Evolutionary conservation across 345 rosid species (phyloP).

Genomic region (Geranium rotundifolium): DNA sequence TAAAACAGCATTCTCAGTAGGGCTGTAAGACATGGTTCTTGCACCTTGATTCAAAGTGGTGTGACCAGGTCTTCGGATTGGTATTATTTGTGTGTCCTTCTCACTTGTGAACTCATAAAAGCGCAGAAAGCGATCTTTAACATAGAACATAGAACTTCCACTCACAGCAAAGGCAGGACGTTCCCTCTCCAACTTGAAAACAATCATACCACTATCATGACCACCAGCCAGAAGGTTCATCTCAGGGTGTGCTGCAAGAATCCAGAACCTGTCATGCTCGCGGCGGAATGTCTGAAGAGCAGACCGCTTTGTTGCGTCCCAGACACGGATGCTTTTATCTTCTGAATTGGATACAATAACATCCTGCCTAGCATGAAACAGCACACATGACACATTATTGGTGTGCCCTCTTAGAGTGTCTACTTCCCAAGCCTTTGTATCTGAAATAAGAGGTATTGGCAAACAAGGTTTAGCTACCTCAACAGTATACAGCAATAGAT

Average conservation of each 20-base stretch:
- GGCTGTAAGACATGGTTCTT: slow-evolving; percentile 81
- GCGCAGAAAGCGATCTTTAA: slow-evolving; percentile 71
- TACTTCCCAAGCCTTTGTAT: slow-evolving; percentile 99
- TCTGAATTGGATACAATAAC: slow-evolving; percentile 96
- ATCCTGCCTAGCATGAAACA: slow-evolving; percentile 94
- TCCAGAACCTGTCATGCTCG: slow-evolving; percentile 95
- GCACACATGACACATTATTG: slow-evolving; percentile 88
- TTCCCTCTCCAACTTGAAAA: slow-evolving; percentile 93
- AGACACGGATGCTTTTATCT: slow-evolving; percentile 89
- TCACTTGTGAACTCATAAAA: slow-evolving; percentile 63
- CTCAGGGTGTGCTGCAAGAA: slow-evolving; percentile 86
- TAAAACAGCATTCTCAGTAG: slow-evolving; percentile 88
- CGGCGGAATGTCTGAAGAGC: slow-evolving; percentile 89
- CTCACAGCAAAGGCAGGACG: slow-evolving; percentile 85
- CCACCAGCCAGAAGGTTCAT: slow-evolving; percentile 95
- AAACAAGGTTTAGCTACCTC: no score
- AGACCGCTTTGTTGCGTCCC: slow-evolving; percentile 92
- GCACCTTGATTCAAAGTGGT: slow-evolving; percentile 76
- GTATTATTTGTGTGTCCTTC: slow-evolving; percentile 65
- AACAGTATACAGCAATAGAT: no score
- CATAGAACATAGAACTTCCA: slow-evolving; percentile 60
- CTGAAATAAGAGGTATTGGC: slow-evolving; percentile 30
- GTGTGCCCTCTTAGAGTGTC: slow-evolving; percentile 94
- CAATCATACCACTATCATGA: slow-evolving; percentile 94
- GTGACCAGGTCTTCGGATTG: slow-evolving; percentile 73